Evolutionary conservation across 2,329 filamentous ascomycete species (phyloP).

Genomic region (Cladosporium sphaerospermum): DNA sequence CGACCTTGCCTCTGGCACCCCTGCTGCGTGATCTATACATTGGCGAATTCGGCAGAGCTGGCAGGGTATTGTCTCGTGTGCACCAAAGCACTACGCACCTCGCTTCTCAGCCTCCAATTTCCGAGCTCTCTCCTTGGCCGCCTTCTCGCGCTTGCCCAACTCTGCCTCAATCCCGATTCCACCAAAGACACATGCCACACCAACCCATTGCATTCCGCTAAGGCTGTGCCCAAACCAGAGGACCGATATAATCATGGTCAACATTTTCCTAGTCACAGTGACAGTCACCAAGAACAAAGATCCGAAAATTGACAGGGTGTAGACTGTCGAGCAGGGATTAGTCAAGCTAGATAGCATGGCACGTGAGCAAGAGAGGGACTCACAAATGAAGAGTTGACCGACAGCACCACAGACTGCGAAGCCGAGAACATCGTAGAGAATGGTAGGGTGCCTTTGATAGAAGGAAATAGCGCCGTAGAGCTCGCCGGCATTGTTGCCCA

Average conservation of each 20-base stretch:
- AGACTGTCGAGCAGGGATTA: constrained; percentile 30
- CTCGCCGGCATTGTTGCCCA: constrained; percentile 60
- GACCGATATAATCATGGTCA: constrained; percentile 96
- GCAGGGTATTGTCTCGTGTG: no score
- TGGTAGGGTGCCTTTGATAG: constrained; percentile 69
- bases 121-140: constrained; percentile 65
- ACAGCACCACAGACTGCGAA: constrained; percentile 88
- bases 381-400: constrained; percentile 88
- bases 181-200: constrained; percentile 87
- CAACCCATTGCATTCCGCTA: constrained; percentile 84
- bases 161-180: constrained; percentile 86
- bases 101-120: constrained; percentile 11
- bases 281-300: constrained; percentile 90
- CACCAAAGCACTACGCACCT: not conserved
- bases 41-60: no score
- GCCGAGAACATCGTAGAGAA: constrained; percentile 80
- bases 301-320: constrained; percentile 87
- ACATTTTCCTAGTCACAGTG: constrained; percentile 96
- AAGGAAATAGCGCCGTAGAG: constrained; percentile 74
- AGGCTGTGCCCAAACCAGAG: constrained; percentile 88
- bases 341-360: not conserved
- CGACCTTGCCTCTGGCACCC: no score
- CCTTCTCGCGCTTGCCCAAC: constrained; percentile 76
- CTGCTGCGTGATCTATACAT: no score
- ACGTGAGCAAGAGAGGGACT: constrained; percentile 18